A percentile compares a stretch with the other conserved stretches of the same genome.
Conservation (phyloP, 768 basidiomycete genomes). For the Chiua virens region DNA sequence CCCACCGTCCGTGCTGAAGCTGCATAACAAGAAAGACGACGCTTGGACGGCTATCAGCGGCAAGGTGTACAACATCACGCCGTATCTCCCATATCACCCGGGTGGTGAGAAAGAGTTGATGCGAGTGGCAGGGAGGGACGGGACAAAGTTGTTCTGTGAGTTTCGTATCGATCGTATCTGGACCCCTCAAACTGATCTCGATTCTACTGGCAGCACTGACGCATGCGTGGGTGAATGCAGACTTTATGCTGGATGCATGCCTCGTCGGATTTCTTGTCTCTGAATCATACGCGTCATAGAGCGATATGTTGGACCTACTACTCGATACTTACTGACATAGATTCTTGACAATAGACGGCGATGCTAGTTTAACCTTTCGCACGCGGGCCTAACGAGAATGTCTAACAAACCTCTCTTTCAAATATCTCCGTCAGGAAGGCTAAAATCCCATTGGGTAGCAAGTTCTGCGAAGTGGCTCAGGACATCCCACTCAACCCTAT, state of each 20-base stretch:
- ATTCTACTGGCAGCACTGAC: constrained; percentile 60
- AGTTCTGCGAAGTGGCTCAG: too few relatives aligned
- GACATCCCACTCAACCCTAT: too few relatives aligned
- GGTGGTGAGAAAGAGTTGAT: constrained; percentile 67
- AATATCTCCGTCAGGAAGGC: too few relatives aligned
- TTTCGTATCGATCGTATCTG: not conserved
- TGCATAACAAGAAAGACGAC: constrained; percentile 81
- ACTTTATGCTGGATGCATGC: constrained; percentile 92
- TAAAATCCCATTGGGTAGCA: too few relatives aligned
- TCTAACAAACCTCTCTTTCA: too few relatives aligned
- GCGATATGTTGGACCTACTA: not conserved
- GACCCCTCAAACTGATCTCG: constrained; percentile 1
- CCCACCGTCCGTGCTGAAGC: constrained; percentile 72
- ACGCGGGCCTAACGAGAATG: too few relatives aligned
- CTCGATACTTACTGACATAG: too few relatives aligned
- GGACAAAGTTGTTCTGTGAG: constrained; percentile 91
- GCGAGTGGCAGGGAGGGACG: constrained; percentile 93
- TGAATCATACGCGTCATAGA: constrained; percentile 52
- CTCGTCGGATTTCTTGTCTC: constrained; percentile 87
- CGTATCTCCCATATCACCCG: constrained; percentile 68
- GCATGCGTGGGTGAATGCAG: constrained; percentile 96
- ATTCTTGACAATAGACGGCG: too few relatives aligned
- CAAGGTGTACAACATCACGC: constrained; percentile 95
- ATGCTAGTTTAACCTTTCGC: too few relatives aligned
- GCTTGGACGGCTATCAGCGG: constrained; percentile 93